These are phyloP conservation scores for Gloeophyllum trabeum DNA, from an alignment of 768 basidiomycete species.

Conservation along the genomic window DNA sequence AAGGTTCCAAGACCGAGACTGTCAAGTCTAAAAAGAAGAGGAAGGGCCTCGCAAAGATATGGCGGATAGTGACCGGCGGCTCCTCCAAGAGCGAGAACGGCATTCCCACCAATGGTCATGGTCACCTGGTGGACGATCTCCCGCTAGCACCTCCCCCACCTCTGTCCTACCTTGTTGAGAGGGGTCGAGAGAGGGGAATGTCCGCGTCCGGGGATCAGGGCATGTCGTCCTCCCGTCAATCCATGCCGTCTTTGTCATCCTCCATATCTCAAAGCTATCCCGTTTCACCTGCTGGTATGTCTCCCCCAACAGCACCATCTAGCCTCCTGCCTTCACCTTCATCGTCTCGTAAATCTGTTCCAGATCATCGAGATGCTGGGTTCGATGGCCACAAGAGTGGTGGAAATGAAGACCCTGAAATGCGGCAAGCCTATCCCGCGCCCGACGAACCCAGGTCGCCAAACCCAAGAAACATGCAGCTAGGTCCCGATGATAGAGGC, in stretches of 20 bases:
- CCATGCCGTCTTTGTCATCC: conserved; percentile 60
- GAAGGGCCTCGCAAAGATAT: conserved; percentile 69
- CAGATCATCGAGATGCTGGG: conserved; percentile 34
- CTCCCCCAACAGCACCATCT: conserved; percentile 66
- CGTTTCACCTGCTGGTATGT: conserved; percentile 49
- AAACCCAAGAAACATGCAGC: no score
- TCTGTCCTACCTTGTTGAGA: conserved; percentile 71
- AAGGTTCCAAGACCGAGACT: conserved; percentile 11
- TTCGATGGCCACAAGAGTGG: conserved; percentile 32
- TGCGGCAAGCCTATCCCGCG: conserved; percentile 22
- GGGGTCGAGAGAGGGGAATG: conserved; percentile 30
- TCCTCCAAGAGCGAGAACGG: conserved; percentile 29
- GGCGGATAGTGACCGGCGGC: conserved; percentile 60
- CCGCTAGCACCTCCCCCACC: conserved; percentile 89
- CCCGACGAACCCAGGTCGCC: conserved; percentile 17
- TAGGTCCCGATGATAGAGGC: no score
- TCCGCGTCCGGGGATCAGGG: conserved; percentile 30
- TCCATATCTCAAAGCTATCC: conserved; percentile 43
- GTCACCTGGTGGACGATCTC: conserved; percentile 42
- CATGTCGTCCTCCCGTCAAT: conserved; percentile 40
- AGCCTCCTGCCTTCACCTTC: conserved; percentile 67
- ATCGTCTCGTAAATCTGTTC: conserved; percentile 53
- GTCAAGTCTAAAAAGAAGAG: conserved; percentile 68
- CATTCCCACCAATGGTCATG: conserved; percentile 17
- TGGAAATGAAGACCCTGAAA: conserved; percentile 14